phyloP scores from a whole-genome alignment of 2,329 filamentous ascomycete genomes.

The Fusarium bulbicola region DNA sequence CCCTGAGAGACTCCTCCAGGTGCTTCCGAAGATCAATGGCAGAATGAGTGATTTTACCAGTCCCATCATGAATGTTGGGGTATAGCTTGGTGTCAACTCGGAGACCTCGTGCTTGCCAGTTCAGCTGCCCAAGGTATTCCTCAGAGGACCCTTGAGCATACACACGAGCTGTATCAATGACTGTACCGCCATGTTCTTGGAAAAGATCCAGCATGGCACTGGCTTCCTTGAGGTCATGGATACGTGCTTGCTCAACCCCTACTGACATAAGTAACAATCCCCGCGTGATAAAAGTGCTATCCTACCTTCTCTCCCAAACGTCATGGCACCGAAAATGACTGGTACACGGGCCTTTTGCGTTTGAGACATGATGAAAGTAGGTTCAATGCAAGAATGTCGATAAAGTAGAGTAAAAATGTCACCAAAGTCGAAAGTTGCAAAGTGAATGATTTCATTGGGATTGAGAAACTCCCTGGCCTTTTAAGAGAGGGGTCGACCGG shows the following conservation, averaged over 20 bases:
- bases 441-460: background rate
- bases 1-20: conserved; percentile 7
- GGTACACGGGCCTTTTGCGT: background rate
- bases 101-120: background rate
- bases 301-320: background rate
- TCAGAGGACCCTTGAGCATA: background rate
- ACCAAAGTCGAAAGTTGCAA: background rate
- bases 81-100: background rate
- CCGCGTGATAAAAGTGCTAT: rapidly evolving
- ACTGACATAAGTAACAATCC: background rate
- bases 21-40: background rate
- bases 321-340: conserved; percentile 2
- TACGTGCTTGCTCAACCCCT: conserved; percentile 4
- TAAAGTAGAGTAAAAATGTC: background rate
- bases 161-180: background rate
- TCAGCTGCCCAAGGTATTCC: conserved; percentile 1
- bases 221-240: background rate
- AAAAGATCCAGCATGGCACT: background rate
- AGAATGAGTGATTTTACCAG: background rate
- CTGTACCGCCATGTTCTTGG: background rate
- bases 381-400: background rate
- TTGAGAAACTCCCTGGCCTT: background rate
- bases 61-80: background rate
- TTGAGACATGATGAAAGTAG: background rate
- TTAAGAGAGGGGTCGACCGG: background rate